A percentile compares a stretch with the other conserved stretches of the same genome.
These are phyloP conservation scores for Eragrostis curvula DNA, from an alignment of 176 grass and related monocot species.

Conservation along the genomic window DNA sequence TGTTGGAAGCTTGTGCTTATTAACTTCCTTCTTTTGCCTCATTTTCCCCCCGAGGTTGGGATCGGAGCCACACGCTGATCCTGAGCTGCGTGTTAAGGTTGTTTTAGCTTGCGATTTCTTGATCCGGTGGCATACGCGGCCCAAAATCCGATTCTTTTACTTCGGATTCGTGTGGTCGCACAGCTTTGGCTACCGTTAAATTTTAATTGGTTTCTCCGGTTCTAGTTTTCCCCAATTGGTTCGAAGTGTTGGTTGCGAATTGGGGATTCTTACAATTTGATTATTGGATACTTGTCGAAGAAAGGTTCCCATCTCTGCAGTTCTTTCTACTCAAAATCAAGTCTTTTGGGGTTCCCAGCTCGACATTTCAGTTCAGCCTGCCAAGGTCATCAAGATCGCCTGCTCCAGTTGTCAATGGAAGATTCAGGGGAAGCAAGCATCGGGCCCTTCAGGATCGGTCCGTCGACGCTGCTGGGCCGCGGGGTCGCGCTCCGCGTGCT, in stretches of 20 bases:
- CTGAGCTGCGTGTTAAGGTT: conserved; percentile 5
- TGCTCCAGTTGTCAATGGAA: conserved; percentile 36
- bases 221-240: neutral
- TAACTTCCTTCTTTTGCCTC: neutral
- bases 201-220: neutral
- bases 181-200: neutral
- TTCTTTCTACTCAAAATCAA: neutral
- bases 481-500: conserved; percentile 83
- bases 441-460: conserved; percentile 76
- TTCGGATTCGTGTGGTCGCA: conserved; percentile 27
- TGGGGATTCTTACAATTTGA: conserved; percentile 21
- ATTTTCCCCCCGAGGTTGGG: neutral
- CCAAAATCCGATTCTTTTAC: conserved; percentile 29
- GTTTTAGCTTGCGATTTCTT: conserved; percentile 19
- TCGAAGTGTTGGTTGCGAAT: neutral
- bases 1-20: conserved; percentile 10
- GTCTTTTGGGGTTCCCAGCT: neutral
- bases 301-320: neutral
- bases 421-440: conserved; percentile 67
- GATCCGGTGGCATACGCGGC: conserved; percentile 13
- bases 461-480: conserved; percentile 75
- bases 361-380: neutral
- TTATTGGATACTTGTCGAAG: neutral
- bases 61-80: neutral
- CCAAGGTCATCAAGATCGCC: neutral